These are phyloP conservation scores for Colletotrichum lini DNA, from an alignment of 2,329 filamentous ascomycete species.

Conservation along the genomic window DNA sequence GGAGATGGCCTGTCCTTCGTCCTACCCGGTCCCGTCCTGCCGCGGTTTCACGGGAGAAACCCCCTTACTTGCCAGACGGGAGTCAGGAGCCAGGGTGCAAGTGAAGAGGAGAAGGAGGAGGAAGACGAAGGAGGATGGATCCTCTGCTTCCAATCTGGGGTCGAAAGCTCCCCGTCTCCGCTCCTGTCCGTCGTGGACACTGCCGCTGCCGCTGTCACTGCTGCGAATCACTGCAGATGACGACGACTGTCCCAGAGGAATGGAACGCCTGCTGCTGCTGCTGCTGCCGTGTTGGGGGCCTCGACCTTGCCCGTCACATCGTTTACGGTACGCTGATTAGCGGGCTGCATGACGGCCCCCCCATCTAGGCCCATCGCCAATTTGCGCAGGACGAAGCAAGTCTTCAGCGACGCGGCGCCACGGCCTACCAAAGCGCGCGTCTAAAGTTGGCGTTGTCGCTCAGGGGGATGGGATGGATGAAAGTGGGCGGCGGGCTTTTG, in stretches of 20 bases:
- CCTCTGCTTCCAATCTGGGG: conserved; percentile 36
- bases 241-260: conserved; percentile 31
- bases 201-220: conserved; percentile 20
- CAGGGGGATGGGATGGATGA: background rate
- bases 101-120: background rate
- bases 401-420: conserved; percentile 25
- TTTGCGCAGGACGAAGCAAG: background rate
- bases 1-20: conserved; percentile 24
- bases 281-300: conserved; percentile 40
- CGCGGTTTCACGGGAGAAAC: conserved; percentile 35
- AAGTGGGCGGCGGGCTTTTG: too few relatives aligned
- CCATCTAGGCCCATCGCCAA: conserved; percentile 31
- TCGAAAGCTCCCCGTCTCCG: conserved; percentile 9
- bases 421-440: conserved; percentile 38
- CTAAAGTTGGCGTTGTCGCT: conserved; percentile 27
- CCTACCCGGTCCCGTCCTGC: conserved; percentile 26
- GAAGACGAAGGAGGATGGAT: conserved; percentile 18
- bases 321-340: conserved; percentile 28
- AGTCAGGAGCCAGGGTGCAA: conserved; percentile 2
- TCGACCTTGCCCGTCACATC: conserved; percentile 36
- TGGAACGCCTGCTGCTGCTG: conserved; percentile 39
- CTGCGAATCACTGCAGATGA: conserved; percentile 34
- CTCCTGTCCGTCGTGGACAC: conserved; percentile 31
- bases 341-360: conserved; percentile 36
- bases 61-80: conserved; percentile 14